Evolutionary conservation across 176 grass and related monocot species (phyloP).

Genomic region (Triticum monococcum): DNA sequence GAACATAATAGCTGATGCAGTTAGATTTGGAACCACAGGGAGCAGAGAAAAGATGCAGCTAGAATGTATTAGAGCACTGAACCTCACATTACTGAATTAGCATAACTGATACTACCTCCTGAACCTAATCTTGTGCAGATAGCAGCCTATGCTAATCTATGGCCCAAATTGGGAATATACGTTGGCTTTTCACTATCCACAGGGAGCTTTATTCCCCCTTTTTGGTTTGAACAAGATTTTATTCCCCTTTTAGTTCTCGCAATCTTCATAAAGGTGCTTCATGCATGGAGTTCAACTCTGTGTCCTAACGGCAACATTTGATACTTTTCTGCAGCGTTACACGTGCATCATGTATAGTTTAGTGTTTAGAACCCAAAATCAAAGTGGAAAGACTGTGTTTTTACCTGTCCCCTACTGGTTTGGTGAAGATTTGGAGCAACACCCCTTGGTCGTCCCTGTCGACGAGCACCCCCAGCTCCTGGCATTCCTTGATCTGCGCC

Average conservation of each 20-base stretch:
- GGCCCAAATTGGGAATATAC: not conserved
- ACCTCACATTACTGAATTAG: not conserved
- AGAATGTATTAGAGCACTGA: not conserved
- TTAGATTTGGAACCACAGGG: no score
- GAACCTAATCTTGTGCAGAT: not conserved
- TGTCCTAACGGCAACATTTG: not conserved
- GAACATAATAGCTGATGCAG: not conserved
- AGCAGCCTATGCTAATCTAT: not conserved
- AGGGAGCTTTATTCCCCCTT: not conserved
- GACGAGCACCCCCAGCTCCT: constrained; percentile 80
- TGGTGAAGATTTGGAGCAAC: constrained; percentile 93
- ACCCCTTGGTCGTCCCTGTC: constrained; percentile 97
- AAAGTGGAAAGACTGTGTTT: not conserved
- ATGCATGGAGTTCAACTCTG: not conserved
- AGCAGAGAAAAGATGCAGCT: no score
- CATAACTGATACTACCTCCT: not conserved
- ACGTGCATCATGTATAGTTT: not conserved
- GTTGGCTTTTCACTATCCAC: not conserved
- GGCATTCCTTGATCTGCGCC: constrained; percentile 76
- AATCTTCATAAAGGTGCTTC: constrained; percentile 26
- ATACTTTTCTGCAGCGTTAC: not conserved
- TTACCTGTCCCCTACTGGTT: constrained; percentile 93
- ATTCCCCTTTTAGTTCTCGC: not conserved
- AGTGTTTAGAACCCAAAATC: not conserved
- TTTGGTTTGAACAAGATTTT: not conserved